Conservation (phyloP, 1,284 basidiomycete genomes). For the Apiotrichum montevideense region DNA sequence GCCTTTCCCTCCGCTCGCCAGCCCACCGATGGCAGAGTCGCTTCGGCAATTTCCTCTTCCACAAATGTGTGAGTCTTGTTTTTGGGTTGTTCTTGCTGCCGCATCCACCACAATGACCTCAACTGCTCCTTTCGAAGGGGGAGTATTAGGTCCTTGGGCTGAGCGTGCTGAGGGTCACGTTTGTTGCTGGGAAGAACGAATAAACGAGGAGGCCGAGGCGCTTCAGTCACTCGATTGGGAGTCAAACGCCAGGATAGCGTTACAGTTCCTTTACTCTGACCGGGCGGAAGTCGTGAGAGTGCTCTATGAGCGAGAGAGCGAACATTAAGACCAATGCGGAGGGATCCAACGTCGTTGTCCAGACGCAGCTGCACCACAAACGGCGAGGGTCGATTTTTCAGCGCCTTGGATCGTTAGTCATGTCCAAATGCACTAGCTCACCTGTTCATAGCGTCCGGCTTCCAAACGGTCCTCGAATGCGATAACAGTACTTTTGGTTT, state of each 20-base stretch:
- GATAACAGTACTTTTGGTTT: slow-evolving; percentile 36
- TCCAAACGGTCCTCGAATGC: slow-evolving; percentile 75
- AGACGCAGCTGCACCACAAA: slow-evolving; percentile 81
- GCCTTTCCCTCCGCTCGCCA: slow-evolving; percentile 92
- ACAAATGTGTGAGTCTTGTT: slow-evolving; percentile 62
- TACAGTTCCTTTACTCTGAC: slow-evolving; percentile 52
- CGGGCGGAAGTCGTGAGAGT: slow-evolving; percentile 65
- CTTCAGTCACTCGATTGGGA: slow-evolving; percentile 50
- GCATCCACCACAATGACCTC: slow-evolving; percentile 89
- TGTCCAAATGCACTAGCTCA: slow-evolving; percentile 14
- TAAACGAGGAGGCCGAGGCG: slow-evolving; percentile 51
- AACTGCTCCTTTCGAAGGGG: slow-evolving; percentile 75
- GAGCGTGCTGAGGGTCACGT: slow-evolving; percentile 62
- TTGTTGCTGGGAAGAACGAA: slow-evolving; percentile 71
- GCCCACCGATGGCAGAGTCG: slow-evolving; percentile 71
- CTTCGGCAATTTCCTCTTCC: slow-evolving; percentile 92
- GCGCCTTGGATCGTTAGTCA: slow-evolving; percentile 48
- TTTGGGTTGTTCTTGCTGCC: slow-evolving; percentile 64
- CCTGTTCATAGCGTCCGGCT: slow-evolving; percentile 73
- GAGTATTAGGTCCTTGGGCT: slow-evolving; percentile 68
- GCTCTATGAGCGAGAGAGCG: slow-evolving; percentile 83
- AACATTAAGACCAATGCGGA: slow-evolving; percentile 82
- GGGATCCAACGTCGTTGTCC: slow-evolving; percentile 56
- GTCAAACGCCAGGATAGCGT: slow-evolving; percentile 72
- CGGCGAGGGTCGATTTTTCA: slow-evolving; percentile 78